A percentile compares a stretch with the other conserved stretches of the same genome.
These are phyloP conservation scores for Raffaelea albimanens DNA, from an alignment of 2,329 filamentous ascomycete species.

Conservation along the genomic window DNA sequence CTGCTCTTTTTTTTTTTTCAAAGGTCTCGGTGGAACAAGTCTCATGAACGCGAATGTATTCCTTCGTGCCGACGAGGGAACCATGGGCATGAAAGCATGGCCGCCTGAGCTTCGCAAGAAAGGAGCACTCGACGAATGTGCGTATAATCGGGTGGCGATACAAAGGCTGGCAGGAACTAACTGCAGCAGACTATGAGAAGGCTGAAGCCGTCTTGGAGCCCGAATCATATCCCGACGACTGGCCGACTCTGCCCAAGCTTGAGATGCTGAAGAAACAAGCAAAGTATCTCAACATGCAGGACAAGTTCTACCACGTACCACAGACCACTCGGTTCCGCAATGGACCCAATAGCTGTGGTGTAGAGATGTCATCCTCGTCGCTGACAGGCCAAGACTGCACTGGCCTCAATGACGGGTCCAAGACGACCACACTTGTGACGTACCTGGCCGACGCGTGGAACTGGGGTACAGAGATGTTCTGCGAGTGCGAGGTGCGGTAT, in stretches of 20 bases:
- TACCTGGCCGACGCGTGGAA: conserved; percentile 64
- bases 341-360: conserved; percentile 53
- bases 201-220: conserved; percentile 50
- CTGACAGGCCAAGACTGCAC: conserved; percentile 54
- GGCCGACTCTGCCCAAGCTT: conserved; percentile 48
- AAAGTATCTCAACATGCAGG: conserved; percentile 34
- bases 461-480: conserved; percentile 64
- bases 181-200: conserved; percentile 42
- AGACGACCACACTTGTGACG: conserved; percentile 56
- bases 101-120: conserved; percentile 44
- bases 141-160: conserved; percentile 19
- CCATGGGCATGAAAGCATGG: conserved; percentile 46
- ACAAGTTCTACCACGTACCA: conserved; percentile 45
- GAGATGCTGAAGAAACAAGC: conserved; percentile 49
- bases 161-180: no score
- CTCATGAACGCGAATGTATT: conserved; percentile 61
- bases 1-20: conserved; percentile 20
- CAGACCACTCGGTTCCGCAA: conserved; percentile 56
- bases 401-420: conserved; percentile 58
- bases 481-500: conserved; percentile 56
- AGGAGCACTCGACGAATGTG: conserved; percentile 37
- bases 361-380: conserved; percentile 51
- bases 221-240: conserved; percentile 45
- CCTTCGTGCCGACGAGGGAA: conserved; percentile 45
- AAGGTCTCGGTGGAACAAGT: conserved; percentile 56